Evolutionary conservation across 257 asterid species (phyloP), one percentile per base, ranked within the genome.

Genomic region (Nicotiana knightiana): DNA sequence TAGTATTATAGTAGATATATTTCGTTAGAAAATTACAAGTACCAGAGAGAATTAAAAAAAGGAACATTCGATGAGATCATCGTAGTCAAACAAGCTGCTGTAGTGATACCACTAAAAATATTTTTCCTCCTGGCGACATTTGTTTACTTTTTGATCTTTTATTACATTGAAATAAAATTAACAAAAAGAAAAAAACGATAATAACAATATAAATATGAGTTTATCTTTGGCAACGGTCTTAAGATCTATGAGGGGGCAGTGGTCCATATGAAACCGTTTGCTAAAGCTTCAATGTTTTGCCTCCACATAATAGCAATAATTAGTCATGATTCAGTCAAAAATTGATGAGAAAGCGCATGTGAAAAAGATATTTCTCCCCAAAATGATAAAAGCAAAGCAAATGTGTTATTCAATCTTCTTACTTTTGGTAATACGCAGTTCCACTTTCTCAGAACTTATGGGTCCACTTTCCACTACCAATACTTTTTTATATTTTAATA

Each of bases 381-480:
- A 13, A 77, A 61, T 8, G 11, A 55, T 61, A 48, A 39, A 62
- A 79, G 51, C 54, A 85, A 84, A 87, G 81, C 87, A 85, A 88
- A 84, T 84, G 77, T 70, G 21, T 9, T 43, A 43, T 43, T 71
- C 82, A 84, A 77, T 86, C 85, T 80, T 66, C n/a, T 70, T n/a
- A 81, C 91, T 87, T 89, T 90, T 61, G 84, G 65, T 58, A 28
- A 4, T 85, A 82, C 83, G 87, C 66, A 73, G 26, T 86, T 77
- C 88, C 91, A 84, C 91, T 84, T 86, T 85, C 75, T 79, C 83
- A 82, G 82, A 84, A 63, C 11, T 43, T 83, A 82, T 37, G 86
- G 92, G 90, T 83, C 92, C 91, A 86, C 88, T 83, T 80, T 78
- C 87, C 89, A 87, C 88, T 84, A 82, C 71, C 80, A 33, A n/a